A percentile compares a stretch with the other conserved stretches of the same genome.
Evolutionary conservation across 202 grass and related monocot genomes (phyloP).

Genomic region (Elaeis oleifera): DNA sequence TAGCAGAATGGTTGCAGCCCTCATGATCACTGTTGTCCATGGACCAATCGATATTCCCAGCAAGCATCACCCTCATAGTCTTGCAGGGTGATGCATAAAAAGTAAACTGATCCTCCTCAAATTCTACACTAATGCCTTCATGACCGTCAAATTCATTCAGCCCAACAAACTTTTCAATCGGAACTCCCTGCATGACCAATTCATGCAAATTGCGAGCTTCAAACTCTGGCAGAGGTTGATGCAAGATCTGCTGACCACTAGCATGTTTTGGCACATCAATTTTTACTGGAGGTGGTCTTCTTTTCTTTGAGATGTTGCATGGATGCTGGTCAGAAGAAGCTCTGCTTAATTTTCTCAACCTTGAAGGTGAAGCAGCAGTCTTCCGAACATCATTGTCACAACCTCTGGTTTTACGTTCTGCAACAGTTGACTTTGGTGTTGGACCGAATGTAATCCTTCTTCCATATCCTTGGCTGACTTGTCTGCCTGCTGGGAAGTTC

Average conservation of each 20-base stretch:
- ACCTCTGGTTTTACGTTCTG: conserved; percentile 10
- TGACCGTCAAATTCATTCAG: conserved; percentile 57
- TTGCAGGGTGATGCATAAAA: conserved; percentile 36
- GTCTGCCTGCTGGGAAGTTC: conserved; percentile 21
- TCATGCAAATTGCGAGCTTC: conserved; percentile 19
- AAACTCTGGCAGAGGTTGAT: conserved; percentile 2
- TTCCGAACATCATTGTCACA: conserved; percentile 24
- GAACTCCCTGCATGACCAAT: conserved; percentile 22
- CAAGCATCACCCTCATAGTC: too few species aligned
- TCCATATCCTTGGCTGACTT: not conserved
- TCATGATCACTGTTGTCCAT: too few species aligned
- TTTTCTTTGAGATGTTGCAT: conserved; percentile 24
- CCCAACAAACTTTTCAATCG: conserved; percentile 42
- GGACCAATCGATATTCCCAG: too few species aligned
- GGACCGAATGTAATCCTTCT: not conserved
- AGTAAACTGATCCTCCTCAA: conserved; percentile 13
- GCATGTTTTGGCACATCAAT: conserved; percentile 19
- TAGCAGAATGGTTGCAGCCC: too few species aligned
- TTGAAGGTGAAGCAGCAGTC: conserved; percentile 17
- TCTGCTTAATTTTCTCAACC: conserved; percentile 29
- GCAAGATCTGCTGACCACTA: not conserved
- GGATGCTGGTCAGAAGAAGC: conserved; percentile 6
- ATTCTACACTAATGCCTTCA: conserved; percentile 53
- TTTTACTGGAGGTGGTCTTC: conserved; percentile 31
- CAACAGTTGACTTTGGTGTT: conserved; percentile 1